These are phyloP conservation scores for Leccinum rimulosum DNA, from an alignment of 768 basidiomycete genomes.

Conservation along the genomic window DNA sequence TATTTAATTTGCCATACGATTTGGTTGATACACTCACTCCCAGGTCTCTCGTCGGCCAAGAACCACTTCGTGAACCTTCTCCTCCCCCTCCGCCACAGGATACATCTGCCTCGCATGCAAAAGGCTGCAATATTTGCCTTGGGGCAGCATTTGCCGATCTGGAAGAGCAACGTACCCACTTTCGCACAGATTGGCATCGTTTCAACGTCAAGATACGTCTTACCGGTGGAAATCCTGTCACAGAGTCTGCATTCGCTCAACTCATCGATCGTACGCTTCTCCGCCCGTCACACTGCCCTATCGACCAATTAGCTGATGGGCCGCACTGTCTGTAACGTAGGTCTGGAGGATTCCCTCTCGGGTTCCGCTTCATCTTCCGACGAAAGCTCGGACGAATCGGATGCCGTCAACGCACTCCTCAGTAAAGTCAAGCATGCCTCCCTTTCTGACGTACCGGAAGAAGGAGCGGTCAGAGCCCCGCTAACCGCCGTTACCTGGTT, in stretches of 20 bases:
- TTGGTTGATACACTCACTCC: constrained; percentile 70
- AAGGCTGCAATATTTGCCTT: constrained; percentile 71
- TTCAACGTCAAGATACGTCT: constrained; percentile 91
- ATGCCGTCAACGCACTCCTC: constrained; percentile 65
- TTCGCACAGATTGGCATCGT: constrained; percentile 95
- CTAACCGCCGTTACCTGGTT: constrained; percentile 87
- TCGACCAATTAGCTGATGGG: not conserved
- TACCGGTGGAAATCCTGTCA: constrained; percentile 57
- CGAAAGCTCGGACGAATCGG: constrained; percentile 56
- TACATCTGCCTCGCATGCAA: constrained; percentile 30
- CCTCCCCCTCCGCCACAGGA: constrained; percentile 36
- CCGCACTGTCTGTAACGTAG: constrained; percentile 33
- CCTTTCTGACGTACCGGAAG: constrained; percentile 48
- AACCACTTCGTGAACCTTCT: constrained; percentile 31
- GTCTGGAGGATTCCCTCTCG: constrained; percentile 84
- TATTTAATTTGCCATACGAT: constrained; percentile 70
- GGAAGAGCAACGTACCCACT: constrained; percentile 82
- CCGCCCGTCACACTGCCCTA: not conserved
- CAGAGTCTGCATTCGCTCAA: constrained; percentile 69
- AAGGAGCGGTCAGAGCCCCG: constrained; percentile 37
- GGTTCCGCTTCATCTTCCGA: constrained; percentile 79
- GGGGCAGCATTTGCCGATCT: constrained; percentile 69
- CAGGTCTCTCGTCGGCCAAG: constrained; percentile 52
- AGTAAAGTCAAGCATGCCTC: constrained; percentile 51
- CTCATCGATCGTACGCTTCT: constrained; percentile 71